Conservation (phyloP, 2,329 filamentous ascomycete species). For the Arachnopeziza araneosa region DNA sequence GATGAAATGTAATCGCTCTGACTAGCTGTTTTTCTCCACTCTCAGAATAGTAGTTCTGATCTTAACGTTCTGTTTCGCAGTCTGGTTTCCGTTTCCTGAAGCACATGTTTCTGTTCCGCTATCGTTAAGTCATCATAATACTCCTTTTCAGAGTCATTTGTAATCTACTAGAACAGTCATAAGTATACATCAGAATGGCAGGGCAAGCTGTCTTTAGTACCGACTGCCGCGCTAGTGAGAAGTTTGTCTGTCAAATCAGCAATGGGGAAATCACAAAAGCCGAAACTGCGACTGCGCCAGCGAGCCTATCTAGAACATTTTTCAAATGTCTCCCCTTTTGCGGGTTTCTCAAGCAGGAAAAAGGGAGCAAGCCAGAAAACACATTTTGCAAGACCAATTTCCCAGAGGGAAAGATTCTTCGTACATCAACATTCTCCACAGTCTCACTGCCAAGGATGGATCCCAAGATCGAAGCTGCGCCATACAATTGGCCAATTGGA, state of each 20-base stretch:
- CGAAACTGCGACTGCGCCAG: neutral
- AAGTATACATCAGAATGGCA: neutral
- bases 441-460: constrained; percentile 9
- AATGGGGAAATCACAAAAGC: neutral
- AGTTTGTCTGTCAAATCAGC: neutral
- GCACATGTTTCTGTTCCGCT: neutral
- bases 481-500: constrained; percentile 37
- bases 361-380: neutral
- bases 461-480: constrained; percentile 20
- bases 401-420: neutral
- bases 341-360: neutral
- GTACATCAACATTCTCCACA: constrained; percentile 1
- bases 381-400: neutral
- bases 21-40: neutral
- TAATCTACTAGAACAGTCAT: too few species aligned
- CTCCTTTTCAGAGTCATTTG: too few species aligned
- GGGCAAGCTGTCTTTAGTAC: neutral
- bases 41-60: neutral
- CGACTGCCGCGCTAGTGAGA: neutral
- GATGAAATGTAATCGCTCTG: neutral
- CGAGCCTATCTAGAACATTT: neutral
- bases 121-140: neutral
- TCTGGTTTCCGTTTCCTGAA: neutral
- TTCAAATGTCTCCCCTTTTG: neutral
- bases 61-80: neutral